Conservation (phyloP, 139 green algal species). For the Chlamydomonas sp. region DNA sequence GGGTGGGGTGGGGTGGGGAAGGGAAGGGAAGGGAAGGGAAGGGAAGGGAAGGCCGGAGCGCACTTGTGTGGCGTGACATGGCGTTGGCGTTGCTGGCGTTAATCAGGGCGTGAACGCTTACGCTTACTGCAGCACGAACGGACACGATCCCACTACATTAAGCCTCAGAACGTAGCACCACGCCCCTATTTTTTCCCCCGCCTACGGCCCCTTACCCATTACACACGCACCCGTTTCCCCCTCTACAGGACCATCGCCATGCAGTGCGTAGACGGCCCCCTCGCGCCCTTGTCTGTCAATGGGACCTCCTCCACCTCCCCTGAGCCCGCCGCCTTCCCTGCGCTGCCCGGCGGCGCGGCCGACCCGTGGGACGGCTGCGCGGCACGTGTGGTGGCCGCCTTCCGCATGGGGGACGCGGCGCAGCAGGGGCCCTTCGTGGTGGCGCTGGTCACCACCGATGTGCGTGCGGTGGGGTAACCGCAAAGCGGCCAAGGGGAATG, state of each 20-base stretch:
- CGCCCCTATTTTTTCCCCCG: too few species aligned
- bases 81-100: too few species aligned
- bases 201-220: background rate
- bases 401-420: background rate
- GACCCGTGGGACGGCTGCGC: conserved; percentile 7
- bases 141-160: too few species aligned
- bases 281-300: too few species aligned
- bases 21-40: too few species aligned
- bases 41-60: too few species aligned
- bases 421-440: conserved; percentile 2
- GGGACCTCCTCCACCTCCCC: background rate
- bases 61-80: too few species aligned
- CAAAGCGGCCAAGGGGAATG: background rate
- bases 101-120: too few species aligned
- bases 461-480: background rate
- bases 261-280: background rate
- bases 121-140: too few species aligned
- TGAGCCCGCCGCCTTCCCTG: conserved; percentile 1
- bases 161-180: too few species aligned
- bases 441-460: background rate
- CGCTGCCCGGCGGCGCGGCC: conserved; percentile 10
- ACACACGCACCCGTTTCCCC: background rate
- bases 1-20: too few species aligned
- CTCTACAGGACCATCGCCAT: background rate
- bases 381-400: background rate